Percentiles rank a stretch among this genome's conserved stretches.
These are phyloP conservation scores for Metarhizium guizhouense DNA, from an alignment of 2,329 filamentous ascomycete genomes.

Conservation along the genomic window DNA sequence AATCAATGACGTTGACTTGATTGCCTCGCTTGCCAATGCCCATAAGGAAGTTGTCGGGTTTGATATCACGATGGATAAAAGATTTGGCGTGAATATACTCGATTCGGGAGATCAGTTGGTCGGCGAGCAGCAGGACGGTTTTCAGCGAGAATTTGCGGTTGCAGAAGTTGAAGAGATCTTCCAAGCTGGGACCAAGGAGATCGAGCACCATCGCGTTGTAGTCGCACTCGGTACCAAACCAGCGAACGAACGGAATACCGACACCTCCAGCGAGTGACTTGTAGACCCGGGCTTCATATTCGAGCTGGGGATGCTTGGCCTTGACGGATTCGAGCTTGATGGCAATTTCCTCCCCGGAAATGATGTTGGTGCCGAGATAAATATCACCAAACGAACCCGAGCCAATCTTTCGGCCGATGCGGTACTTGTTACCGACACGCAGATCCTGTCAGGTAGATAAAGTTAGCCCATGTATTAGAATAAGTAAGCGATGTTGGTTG, in stretches of 20 bases:
- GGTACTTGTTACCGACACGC: slow-evolving; percentile 98
- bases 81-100: slow-evolving; percentile 99
- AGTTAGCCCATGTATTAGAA: not conserved
- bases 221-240: slow-evolving; percentile 99
- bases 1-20: slow-evolving; percentile 99
- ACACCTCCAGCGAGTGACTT: slow-evolving; percentile 89
- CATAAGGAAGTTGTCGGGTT: slow-evolving; percentile 99
- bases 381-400: slow-evolving; percentile 97
- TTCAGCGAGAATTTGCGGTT: slow-evolving; percentile 99
- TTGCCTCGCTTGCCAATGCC: slow-evolving; percentile 98
- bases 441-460: slow-evolving; percentile 61
- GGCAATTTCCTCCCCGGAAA: slow-evolving; percentile 97
- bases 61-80: slow-evolving; percentile 99
- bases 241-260: slow-evolving; percentile 96
- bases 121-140: slow-evolving; percentile 91
- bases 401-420: slow-evolving; percentile 97
- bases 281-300: slow-evolving; percentile 95
- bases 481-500: not conserved
- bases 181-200: slow-evolving; percentile 86
- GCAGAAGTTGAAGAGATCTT: slow-evolving; percentile 99
- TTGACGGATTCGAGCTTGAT: slow-evolving; percentile 99
- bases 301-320: slow-evolving; percentile 97
- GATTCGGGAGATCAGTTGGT: slow-evolving; percentile 97
- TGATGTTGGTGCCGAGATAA: slow-evolving; percentile 98
- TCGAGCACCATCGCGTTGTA: slow-evolving; percentile 99